Base-by-base conservation (phyloP, 805 yeast genomes). In the Saccharomycopsis sp. region DNA sequence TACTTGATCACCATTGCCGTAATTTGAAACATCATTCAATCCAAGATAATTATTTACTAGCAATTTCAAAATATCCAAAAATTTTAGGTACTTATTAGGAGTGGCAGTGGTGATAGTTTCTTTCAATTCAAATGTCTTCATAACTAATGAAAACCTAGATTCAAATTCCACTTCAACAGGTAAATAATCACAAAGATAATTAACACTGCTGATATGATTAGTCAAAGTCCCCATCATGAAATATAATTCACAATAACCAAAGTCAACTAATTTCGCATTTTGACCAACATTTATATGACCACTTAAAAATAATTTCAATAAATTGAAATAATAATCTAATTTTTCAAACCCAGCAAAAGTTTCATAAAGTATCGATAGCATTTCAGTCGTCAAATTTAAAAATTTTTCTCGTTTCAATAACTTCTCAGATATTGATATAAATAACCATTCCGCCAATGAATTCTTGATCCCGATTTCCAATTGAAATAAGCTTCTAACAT, bases 161-260 rank as follows among this genome's bases (percentile, higher is more conserved):
- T 45, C 52, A 34, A 49, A 49, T 20, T 45, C 43, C 8, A 46
- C 38, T 7, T 47, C 47, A 16, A 31, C 33, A 20, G 40, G 45
- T 4, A 28, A 33, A 29, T 26, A 37, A 22, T 49, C 52, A 4
- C 19, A 24, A 16, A 49, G 27, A 28, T 40, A 46, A 33, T 46
- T 46, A 3, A 45, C 21, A 6, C 24, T 34, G 19, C 43, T 38
- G 6, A 31, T 21, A 36, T 46, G 34, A 14, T 43, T 26, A 28
- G 39, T 29, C 20, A 49, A 16, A 11, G 36, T 16, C 2, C 17
- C 27, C 22, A 49, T 17, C 4, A 49, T 29, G 34, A 28, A 45
- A 40, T 46, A 43, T 31, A 49, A 19, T n/a, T 42, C 50, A 16
- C 16, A 19, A 31, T 49, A 49, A 13, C 51, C 51, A 17, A 48